phyloP scores from a whole-genome alignment of 768 basidiomycete species.

The Infundibulicybe gibba region DNA sequence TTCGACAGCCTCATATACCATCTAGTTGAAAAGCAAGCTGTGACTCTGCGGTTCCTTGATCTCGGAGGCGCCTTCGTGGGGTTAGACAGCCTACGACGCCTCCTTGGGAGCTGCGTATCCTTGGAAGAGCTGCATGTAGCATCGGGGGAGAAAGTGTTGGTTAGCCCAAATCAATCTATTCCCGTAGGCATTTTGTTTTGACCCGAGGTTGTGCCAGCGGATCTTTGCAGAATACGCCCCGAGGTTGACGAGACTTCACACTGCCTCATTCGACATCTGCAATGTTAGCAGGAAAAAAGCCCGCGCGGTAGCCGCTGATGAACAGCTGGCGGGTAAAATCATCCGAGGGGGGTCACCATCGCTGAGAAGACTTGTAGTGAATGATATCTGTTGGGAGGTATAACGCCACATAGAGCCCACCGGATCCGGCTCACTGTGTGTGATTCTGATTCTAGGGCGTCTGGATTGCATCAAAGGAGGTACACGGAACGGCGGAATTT shows the following conservation, averaged over 20 bases:
- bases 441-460: background rate
- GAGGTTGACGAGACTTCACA: conserved; percentile 22
- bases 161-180: conserved; percentile 10
- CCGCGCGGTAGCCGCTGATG: conserved; percentile 11
- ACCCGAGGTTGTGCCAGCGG: conserved; percentile 9
- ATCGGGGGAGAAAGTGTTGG: conserved; percentile 7
- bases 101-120: conserved; percentile 12
- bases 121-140: conserved; percentile 18
- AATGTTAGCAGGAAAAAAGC: conserved; percentile 19
- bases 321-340: conserved; percentile 19
- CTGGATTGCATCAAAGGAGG: background rate
- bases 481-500: background rate
- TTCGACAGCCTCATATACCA: conserved; percentile 32
- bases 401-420: background rate
- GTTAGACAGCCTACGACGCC: conserved; percentile 6
- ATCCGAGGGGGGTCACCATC: conserved; percentile 14
- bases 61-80: conserved; percentile 21
- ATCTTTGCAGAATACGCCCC: conserved; percentile 18
- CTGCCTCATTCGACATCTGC: conserved; percentile 27
- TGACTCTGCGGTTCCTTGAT: conserved; percentile 24
- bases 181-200: conserved; percentile 23
- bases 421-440: background rate
- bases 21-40: conserved; percentile 23
- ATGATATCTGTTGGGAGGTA: conserved; percentile 31
- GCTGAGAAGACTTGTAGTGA: conserved; percentile 26